Evolutionary conservation across 192 early-diverging fungal genomes (phyloP).

Genomic region (Linnemannia zychae): DNA sequence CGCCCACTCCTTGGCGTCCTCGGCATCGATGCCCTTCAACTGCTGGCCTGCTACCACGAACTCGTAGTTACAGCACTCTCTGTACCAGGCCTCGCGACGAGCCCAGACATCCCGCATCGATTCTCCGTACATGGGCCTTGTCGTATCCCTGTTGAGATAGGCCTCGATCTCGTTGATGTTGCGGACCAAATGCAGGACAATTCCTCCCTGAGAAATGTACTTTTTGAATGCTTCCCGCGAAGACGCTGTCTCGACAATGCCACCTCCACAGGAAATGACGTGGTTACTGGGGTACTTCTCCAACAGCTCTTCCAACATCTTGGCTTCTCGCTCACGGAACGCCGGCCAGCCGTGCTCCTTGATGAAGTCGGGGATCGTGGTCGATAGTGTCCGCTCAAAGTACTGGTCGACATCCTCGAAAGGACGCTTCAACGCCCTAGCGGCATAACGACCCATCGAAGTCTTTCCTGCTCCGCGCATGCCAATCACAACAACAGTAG

Average conservation of each 20-base stretch:
- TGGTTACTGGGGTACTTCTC: slow-evolving; percentile 66
- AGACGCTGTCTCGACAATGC: slow-evolving; percentile 87
- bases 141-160: slow-evolving; percentile 85
- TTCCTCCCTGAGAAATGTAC: slow-evolving; percentile 66
- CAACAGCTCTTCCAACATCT: slow-evolving; percentile 74
- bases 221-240: slow-evolving; percentile 77
- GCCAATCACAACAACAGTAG: slow-evolving; percentile 92
- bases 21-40: slow-evolving; percentile 56
- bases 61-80: slow-evolving; percentile 85
- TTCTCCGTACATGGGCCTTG: slow-evolving; percentile 87
- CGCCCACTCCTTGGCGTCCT: slow-evolving; percentile 72
- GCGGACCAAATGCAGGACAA: slow-evolving; percentile 86
- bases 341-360: slow-evolving; percentile 84
- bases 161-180: slow-evolving; percentile 85
- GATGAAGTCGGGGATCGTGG: slow-evolving; percentile 87
- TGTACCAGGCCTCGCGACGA: slow-evolving; percentile 82
- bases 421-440: slow-evolving; percentile 71
- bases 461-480: slow-evolving; percentile 99
- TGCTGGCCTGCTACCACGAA: slow-evolving; percentile 75
- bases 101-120: slow-evolving; percentile 86
- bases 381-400: slow-evolving; percentile 77
- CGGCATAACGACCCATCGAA: slow-evolving; percentile 81
- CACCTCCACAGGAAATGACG: slow-evolving; percentile 94
- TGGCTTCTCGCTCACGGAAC: slow-evolving; percentile 88
- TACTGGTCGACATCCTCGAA: slow-evolving; percentile 94